These are phyloP conservation scores for Hyphodiscus hymeniophilus DNA, from an alignment of 495 filamentous ascomycete genomes.

Conservation along the genomic window DNA sequence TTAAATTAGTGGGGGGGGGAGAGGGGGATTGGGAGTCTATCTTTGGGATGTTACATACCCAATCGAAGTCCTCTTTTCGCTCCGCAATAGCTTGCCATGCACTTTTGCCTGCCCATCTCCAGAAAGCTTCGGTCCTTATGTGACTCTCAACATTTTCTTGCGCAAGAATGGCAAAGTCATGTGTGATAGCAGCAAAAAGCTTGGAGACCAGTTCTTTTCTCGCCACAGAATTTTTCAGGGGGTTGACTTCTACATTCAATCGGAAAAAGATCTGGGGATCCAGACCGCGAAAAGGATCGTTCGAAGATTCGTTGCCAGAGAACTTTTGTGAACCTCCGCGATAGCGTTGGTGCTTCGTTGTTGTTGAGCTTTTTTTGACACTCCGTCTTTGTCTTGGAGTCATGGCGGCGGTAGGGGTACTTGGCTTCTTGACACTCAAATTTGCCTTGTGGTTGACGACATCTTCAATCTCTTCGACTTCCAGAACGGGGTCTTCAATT, in stretches of 20 bases:
- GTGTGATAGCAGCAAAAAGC: slow-evolving; percentile 14
- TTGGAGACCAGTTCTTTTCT: slow-evolving; percentile 18
- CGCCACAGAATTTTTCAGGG: slow-evolving; percentile 4
- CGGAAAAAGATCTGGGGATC: slow-evolving; percentile 21
- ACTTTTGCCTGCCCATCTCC: slow-evolving; percentile 18
- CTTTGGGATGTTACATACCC: slow-evolving; percentile 20
- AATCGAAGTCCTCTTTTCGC: slow-evolving; percentile 14
- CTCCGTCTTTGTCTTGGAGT: slow-evolving; percentile 14
- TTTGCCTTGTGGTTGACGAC: neutral
- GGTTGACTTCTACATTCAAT: slow-evolving; percentile 16
- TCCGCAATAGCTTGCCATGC: slow-evolving; percentile 12
- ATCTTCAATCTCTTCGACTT: neutral
- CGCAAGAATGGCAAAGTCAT: slow-evolving; percentile 17
- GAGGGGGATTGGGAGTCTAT: too few species aligned
- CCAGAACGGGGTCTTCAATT: neutral
- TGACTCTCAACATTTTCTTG: slow-evolving; percentile 16
- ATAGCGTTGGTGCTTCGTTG: neutral
- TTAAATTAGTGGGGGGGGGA: too few species aligned
- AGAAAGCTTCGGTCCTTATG: slow-evolving; percentile 18
- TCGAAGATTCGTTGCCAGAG: neutral
- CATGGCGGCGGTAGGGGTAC: neutral
- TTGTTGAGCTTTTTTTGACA: slow-evolving; percentile 2
- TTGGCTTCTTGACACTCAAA: neutral
- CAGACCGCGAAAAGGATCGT: slow-evolving; percentile 12
- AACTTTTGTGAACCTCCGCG: slow-evolving; percentile 10